These are phyloP conservation scores for Botryotinia narcissicola DNA, from an alignment of 2,329 filamentous ascomycete genomes.

Conservation along the genomic window DNA sequence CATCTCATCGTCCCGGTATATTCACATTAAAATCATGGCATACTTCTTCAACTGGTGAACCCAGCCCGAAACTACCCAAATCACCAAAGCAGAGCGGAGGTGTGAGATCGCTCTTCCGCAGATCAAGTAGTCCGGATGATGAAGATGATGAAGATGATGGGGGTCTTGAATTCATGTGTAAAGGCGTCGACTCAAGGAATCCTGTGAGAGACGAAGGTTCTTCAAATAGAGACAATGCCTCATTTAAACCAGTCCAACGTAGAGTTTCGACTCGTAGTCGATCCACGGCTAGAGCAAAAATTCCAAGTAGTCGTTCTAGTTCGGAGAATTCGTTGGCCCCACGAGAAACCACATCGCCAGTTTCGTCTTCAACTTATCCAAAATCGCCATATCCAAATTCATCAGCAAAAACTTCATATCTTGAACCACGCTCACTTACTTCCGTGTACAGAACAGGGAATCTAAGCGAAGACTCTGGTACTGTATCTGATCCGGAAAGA, in stretches of 20 bases:
- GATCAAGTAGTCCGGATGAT: background rate
- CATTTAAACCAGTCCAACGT: background rate
- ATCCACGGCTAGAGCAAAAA: background rate
- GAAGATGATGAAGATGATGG: background rate
- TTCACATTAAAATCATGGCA: background rate
- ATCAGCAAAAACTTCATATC: background rate
- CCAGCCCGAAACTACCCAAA: background rate
- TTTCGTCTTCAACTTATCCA: fast-evolving
- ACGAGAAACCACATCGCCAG: background rate
- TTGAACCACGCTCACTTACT: background rate
- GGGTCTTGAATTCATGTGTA: background rate
- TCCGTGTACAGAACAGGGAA: background rate
- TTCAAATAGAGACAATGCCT: background rate
- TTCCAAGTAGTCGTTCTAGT: background rate
- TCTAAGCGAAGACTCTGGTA: background rate
- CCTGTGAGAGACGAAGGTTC: background rate
- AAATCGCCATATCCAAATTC: background rate
- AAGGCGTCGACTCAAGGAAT: background rate
- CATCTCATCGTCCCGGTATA: background rate
- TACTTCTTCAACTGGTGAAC: no score
- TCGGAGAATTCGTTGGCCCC: background rate
- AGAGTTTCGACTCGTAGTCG: background rate
- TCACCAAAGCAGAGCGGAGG: background rate
- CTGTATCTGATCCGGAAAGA: background rate
- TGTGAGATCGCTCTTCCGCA: background rate